Base-by-base conservation (phyloP, 768 basidiomycete species). In the Dendrothele bispora region DNA sequence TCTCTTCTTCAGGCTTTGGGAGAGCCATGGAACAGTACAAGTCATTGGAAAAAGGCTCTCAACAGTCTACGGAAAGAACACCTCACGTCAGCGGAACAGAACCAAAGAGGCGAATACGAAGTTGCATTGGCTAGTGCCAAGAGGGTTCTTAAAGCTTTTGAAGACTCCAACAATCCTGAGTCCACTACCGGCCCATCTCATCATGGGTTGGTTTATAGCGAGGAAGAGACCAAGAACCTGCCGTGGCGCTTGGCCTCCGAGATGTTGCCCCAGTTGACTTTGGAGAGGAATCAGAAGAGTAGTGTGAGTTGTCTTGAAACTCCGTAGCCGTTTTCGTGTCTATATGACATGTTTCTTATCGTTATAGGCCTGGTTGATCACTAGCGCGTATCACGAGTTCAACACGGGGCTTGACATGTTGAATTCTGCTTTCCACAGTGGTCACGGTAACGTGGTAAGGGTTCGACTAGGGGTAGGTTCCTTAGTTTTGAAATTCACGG, bases 331-430 rank as follows among this genome's bases (percentile, higher is more conserved):
- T 11, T 14, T 25, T 27, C 29, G 40, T 20, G 40, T n/a, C 36
- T n/a, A 37, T 15, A 15, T 17, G n/a, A 37, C 21, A 6, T 7
- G 21, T 7, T 6, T 28, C 30, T 21, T 20, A 3, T 43, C 34
- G n/a, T 20, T 43, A 1, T 30, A 43, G 42, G 42, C 42, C n/a
- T 43, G 42, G 42, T 20, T 30, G 7, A 18, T 43, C n/a, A 17
- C 6, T 7, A 25, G 12, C 14, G 42, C 42, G 2, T 43, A 43
- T n/a, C 20, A 43, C 27, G 27, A 29, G 14, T 30, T 43, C n/a
- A 27, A 18, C 26, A 30, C 29, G 21, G 42, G 42, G 14, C 18
- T 30, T n/a, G 28, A 11, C 8, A 10, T 29, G 7, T 25, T 43
- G 5, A 14, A 11, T 20, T 28, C 42, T 5, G 27, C 26, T 7